Conservation (phyloP, 441 rosid species). For the Euphorbia schlechtendalii region DNA sequence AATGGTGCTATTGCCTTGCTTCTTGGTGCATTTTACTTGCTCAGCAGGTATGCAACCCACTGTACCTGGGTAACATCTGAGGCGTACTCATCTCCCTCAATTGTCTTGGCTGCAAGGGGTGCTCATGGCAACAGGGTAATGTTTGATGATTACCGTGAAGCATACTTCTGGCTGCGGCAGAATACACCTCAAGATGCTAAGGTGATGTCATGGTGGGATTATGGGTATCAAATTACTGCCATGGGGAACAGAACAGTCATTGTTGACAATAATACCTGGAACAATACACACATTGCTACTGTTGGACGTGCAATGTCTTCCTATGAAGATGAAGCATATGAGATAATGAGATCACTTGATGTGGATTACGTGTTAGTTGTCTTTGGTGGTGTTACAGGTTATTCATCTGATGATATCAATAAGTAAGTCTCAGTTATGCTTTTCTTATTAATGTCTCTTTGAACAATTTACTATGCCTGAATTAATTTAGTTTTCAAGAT, state of each 20-base stretch:
- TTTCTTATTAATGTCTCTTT: not conserved
- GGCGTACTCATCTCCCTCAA: slow-evolving; percentile 98
- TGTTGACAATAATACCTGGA: slow-evolving; percentile 99
- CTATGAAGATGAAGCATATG: slow-evolving; percentile 91
- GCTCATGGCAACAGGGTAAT: slow-evolving; percentile 98
- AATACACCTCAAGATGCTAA: slow-evolving; percentile 98
- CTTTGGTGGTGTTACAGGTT: slow-evolving; percentile 98
- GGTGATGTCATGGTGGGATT: slow-evolving; percentile 99
- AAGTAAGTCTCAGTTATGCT: slow-evolving; percentile 47
- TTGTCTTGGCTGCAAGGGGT: slow-evolving; percentile 98
- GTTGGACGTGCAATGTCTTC: slow-evolving; percentile 99
- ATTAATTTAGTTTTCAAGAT: too few relatives aligned
- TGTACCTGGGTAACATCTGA: slow-evolving; percentile 99
- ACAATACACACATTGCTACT: slow-evolving; percentile 97
- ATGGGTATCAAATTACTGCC: slow-evolving; percentile 98
- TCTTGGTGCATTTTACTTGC: slow-evolving; percentile 81
- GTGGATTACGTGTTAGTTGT: slow-evolving; percentile 95
- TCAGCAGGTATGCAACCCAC: slow-evolving; percentile 80
- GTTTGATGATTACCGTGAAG: slow-evolving; percentile 98
- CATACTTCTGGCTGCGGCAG: slow-evolving; percentile 96
- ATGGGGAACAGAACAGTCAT: slow-evolving; percentile 99
- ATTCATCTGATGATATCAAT: slow-evolving; percentile 97
- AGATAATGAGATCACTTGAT: slow-evolving; percentile 92
- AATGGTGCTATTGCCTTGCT: slow-evolving; percentile 89
- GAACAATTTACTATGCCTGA: too few relatives aligned